These are phyloP conservation scores for Dothistroma septosporum DNA, from an alignment of 2,329 filamentous ascomycete species.

Conservation along the genomic window DNA sequence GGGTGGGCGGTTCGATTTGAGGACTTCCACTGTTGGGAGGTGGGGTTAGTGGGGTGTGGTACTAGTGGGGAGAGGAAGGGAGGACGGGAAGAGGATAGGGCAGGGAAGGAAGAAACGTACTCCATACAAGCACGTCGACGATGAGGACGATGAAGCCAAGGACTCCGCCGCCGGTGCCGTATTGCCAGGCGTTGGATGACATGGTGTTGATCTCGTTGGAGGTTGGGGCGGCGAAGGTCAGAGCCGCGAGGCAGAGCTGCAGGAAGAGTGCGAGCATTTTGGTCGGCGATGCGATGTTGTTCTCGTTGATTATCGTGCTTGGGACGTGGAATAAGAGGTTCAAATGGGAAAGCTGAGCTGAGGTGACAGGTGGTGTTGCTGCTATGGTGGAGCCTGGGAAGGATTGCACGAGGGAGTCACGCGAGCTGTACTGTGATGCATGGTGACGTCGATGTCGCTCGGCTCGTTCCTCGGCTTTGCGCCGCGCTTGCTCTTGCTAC, in stretches of 20 bases:
- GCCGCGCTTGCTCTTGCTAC: too few species aligned
- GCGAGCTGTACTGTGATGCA: neutral
- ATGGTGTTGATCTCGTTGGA: slow-evolving; percentile 34
- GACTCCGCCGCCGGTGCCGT: slow-evolving; percentile 59
- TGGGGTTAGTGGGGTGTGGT: slow-evolving; percentile 10
- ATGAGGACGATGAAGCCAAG: slow-evolving; percentile 59
- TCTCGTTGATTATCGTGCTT: neutral
- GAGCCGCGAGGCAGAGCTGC: slow-evolving; percentile 50
- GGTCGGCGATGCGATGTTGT: neutral
- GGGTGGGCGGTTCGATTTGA: slow-evolving; percentile 59
- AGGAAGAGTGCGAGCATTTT: slow-evolving; percentile 44
- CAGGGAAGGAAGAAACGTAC: slow-evolving; percentile 42
- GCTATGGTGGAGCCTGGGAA: neutral
- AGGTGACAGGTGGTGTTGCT: neutral
- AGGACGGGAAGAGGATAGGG: neutral
- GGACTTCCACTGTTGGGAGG: slow-evolving; percentile 53
- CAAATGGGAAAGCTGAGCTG: neutral
- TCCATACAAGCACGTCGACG: slow-evolving; percentile 60
- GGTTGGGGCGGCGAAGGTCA: slow-evolving; percentile 47
- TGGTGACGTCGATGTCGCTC: neutral
- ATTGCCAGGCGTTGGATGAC: slow-evolving; percentile 51
- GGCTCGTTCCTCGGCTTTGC: neutral
- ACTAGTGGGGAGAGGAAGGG: neutral
- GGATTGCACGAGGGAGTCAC: neutral
- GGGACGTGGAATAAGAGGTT: neutral